phyloP scores from a whole-genome alignment of 2,329 filamentous ascomycete genomes.

The Colletotrichum sp. region DNA sequence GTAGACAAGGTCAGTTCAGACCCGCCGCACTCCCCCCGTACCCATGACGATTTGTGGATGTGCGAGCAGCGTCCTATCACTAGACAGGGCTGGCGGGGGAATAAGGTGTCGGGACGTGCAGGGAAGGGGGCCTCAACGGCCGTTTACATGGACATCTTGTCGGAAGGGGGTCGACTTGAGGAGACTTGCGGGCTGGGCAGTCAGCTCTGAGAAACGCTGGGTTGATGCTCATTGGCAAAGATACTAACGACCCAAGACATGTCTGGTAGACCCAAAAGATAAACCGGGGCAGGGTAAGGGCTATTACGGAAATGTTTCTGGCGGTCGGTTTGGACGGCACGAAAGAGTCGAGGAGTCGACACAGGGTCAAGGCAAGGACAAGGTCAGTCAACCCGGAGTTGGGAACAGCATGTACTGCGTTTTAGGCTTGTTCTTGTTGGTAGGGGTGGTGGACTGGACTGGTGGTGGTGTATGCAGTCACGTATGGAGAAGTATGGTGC shows the following conservation, averaged over 20 bases:
- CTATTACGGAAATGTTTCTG: conserved; percentile 14
- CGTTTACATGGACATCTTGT: not conserved
- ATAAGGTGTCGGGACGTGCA: conserved; percentile 4
- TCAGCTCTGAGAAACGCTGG: conserved; percentile 7
- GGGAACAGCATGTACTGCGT: conserved; percentile 6
- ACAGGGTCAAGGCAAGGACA: conserved; percentile 1
- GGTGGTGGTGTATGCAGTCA: conserved; percentile 5
- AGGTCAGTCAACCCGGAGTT: conserved; percentile 14
- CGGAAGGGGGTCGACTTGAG: not conserved
- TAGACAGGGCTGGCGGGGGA: conserved; percentile 15
- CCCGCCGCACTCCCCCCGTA: not conserved
- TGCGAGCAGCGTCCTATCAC: conserved; percentile 10
- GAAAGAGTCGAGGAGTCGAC: not conserved
- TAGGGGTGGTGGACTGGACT: not conserved
- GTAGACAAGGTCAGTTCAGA: conserved; percentile 12
- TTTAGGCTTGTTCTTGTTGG: not conserved
- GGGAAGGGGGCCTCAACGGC: conserved; percentile 10
- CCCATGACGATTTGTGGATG: conserved; percentile 1
- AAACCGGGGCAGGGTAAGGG: conserved; percentile 12
- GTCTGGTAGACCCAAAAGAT: conserved; percentile 19
- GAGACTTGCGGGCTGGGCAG: conserved; percentile 17
- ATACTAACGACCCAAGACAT: conserved; percentile 14
- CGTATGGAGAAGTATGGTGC: not conserved
- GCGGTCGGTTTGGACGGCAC: conserved; percentile 13
- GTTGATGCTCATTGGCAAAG: not conserved